Conservation (phyloP, 2,329 filamentous ascomycete genomes). For the Alternaria tenuissima region DNA sequence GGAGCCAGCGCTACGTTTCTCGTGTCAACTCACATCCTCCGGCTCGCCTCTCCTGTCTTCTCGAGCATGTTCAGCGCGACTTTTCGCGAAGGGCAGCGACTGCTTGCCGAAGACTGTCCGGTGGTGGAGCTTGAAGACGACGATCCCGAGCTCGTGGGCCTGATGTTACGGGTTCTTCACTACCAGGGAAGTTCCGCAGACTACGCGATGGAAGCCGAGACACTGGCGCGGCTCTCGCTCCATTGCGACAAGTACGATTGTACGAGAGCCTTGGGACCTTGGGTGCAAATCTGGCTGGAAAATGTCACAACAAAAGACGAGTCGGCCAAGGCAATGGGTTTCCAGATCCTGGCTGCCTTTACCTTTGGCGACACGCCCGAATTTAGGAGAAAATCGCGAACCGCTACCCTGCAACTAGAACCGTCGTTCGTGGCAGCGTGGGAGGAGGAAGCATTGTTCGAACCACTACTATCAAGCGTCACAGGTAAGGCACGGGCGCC, state of each 20-base stretch:
- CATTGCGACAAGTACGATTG: conserved; percentile 1
- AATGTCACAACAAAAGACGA: background rate
- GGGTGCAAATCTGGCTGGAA: conserved; percentile 14
- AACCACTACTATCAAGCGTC: background rate
- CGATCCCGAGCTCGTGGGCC: conserved; percentile 9
- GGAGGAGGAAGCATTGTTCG: background rate
- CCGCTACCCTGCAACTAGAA: background rate
- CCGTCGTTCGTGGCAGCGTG: background rate
- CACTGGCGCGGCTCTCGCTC: background rate
- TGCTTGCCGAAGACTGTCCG: conserved; percentile 4
- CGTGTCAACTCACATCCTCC: conserved; percentile 16
- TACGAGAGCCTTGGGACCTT: conserved; percentile 10
- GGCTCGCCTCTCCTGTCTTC: conserved; percentile 15
- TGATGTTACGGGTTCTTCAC: conserved; percentile 14
- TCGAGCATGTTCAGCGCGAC: conserved; percentile 9
- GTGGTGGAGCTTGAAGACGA: conserved; percentile 15
- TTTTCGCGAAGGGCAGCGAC: conserved; percentile 13
- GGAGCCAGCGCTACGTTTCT: background rate
- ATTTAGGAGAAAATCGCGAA: conserved; percentile 5
- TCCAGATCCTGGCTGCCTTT: conserved; percentile 17
- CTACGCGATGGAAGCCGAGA: conserved; percentile 6
- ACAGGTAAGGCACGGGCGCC: background rate
- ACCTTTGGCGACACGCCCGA: conserved; percentile 7
- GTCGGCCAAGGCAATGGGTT: conserved; percentile 2
- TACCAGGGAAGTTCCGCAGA: background rate